A percentile compares a stretch with the other conserved stretches of the same genome.
Evolutionary conservation across 179 eudicot genomes (phyloP).

Genomic region (Beta lomatogona): DNA sequence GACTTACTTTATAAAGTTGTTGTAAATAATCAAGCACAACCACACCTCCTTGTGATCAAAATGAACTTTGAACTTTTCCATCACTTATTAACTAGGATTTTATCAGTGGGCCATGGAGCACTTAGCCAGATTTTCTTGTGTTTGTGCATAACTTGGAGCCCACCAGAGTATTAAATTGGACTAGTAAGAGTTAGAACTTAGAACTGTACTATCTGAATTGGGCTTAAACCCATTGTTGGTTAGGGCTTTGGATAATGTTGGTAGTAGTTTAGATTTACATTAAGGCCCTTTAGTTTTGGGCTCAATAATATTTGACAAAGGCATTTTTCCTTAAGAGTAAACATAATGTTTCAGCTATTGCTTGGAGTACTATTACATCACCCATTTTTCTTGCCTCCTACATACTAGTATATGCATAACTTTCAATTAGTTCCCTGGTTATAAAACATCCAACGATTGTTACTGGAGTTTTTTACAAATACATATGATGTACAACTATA

Average conservation of each 20-base stretch:
- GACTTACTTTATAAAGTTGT: slow-evolving; percentile 22
- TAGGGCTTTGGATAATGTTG: slow-evolving; percentile 31
- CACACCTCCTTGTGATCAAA: slow-evolving; percentile 28
- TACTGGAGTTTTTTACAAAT: background rate
- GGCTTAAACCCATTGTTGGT: slow-evolving; percentile 28
- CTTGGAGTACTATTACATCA: slow-evolving; percentile 23
- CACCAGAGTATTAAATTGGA: slow-evolving; percentile 26
- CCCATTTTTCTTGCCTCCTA: slow-evolving; percentile 30
- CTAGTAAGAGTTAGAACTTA: slow-evolving; percentile 25
- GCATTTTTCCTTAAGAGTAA: background rate
- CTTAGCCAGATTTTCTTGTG: slow-evolving; percentile 15
- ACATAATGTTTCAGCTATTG: slow-evolving; percentile 33
- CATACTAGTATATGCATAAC: too few relatives aligned
- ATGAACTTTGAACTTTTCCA: slow-evolving; percentile 23
- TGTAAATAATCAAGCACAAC: slow-evolving; percentile 31
- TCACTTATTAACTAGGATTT: slow-evolving; percentile 28
- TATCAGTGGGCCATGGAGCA: slow-evolving; percentile 32
- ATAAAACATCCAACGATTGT: background rate
- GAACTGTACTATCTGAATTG: slow-evolving; percentile 24
- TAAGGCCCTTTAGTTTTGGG: slow-evolving; percentile 31
- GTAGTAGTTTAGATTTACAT: too few relatives aligned
- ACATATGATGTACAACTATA: too few relatives aligned
- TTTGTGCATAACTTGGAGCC: slow-evolving; percentile 34
- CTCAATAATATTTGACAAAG: slow-evolving; percentile 26
- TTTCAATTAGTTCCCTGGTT: slow-evolving; percentile 27